These are phyloP conservation scores for Boletus vermiculosoides DNA, from an alignment of 768 basidiomycete species.

Conservation along the genomic window DNA sequence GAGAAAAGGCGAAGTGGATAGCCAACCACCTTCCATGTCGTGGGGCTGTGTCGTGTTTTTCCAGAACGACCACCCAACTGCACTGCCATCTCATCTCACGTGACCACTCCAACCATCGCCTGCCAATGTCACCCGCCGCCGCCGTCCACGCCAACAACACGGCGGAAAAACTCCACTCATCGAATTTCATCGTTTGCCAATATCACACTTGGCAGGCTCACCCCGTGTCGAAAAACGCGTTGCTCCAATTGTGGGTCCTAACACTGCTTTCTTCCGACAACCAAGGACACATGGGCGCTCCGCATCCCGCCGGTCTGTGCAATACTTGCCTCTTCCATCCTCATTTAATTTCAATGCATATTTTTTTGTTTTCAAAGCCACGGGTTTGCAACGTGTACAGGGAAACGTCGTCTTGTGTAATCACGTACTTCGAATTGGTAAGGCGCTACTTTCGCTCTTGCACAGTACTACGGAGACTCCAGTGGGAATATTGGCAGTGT, in stretches of 20 bases:
- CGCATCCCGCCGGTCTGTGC: constrained; percentile 4
- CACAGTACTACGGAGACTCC: neutral
- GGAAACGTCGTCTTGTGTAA: neutral
- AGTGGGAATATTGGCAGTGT: constrained; percentile 1
- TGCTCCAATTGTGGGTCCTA: constrained; percentile 1
- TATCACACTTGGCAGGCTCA: constrained; percentile 2
- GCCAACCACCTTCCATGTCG: neutral
- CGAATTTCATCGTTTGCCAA: neutral
- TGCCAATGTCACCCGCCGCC: neutral
- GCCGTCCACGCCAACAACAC: neutral
- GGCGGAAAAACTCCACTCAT: neutral
- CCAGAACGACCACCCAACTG: constrained; percentile 4
- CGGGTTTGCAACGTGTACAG: constrained; percentile 25
- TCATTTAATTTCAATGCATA: neutral
- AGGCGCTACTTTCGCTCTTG: constrained; percentile 2
- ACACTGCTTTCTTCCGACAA: constrained; percentile 16
- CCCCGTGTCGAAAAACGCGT: neutral
- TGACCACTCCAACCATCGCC: constrained; percentile 6
- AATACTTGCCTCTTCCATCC: constrained; percentile 1
- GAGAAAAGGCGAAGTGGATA: neutral
- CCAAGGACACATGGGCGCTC: constrained; percentile 20
- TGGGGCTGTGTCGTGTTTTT: constrained; percentile 20
- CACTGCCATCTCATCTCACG: constrained; percentile 14
- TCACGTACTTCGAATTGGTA: constrained; percentile 17
- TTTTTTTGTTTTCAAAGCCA: neutral